A percentile compares a stretch with the other conserved stretches of the same genome.
Evolutionary conservation across 2,329 filamentous ascomycete species (phyloP).

Genomic region (Didymella sp.): DNA sequence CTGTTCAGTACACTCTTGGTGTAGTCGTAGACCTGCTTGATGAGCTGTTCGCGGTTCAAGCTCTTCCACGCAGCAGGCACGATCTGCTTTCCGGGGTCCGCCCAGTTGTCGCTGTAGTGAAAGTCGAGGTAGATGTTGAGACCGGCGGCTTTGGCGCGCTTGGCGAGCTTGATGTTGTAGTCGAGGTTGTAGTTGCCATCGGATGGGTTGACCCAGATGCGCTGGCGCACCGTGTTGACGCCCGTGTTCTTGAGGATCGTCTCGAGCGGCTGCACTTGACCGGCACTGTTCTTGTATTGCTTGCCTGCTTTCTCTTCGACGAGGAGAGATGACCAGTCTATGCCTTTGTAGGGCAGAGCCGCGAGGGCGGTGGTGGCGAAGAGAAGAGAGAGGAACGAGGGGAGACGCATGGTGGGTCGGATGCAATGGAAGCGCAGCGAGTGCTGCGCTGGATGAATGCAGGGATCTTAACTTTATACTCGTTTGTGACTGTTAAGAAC

Average conservation of each 20-base stretch:
- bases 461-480: slow-evolving; percentile 7
- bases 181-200: slow-evolving; percentile 71
- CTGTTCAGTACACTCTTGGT: slow-evolving; percentile 67
- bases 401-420: slow-evolving; percentile 37
- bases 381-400: slow-evolving; percentile 30
- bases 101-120: slow-evolving; percentile 75
- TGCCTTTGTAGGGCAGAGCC: slow-evolving; percentile 68
- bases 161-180: slow-evolving; percentile 73
- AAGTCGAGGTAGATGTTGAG: slow-evolving; percentile 68
- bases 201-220: slow-evolving; percentile 71
- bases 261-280: slow-evolving; percentile 64
- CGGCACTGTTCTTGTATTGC: slow-evolving; percentile 65
- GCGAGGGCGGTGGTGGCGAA: slow-evolving; percentile 43
- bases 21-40: slow-evolving; percentile 72
- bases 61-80: slow-evolving; percentile 70
- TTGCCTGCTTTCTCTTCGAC: slow-evolving; percentile 69
- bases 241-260: slow-evolving; percentile 67
- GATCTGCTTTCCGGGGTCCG: slow-evolving; percentile 69
- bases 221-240: slow-evolving; percentile 73
- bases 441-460: not conserved
- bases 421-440: not conserved
- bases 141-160: slow-evolving; percentile 68
- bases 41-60: slow-evolving; percentile 63
- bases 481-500: not conserved
- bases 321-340: slow-evolving; percentile 73